Evolutionary conservation across 2,329 filamentous ascomycete species (phyloP), one percentile per base, ranked within the genome.

Genomic region (Hymenoscyphus albidus): DNA sequence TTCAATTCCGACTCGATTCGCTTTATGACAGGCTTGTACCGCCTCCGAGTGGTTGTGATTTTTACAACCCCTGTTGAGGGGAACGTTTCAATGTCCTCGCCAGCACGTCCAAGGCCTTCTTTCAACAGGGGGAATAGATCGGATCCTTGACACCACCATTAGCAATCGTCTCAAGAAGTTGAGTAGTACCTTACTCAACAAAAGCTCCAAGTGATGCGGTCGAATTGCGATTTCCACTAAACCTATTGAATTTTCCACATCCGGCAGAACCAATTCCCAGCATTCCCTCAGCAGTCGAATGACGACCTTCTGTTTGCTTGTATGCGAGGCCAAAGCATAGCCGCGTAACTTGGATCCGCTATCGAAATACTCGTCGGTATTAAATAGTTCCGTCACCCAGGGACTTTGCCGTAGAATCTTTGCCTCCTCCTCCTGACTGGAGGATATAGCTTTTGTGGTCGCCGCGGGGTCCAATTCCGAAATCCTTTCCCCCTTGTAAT

Each of bases 241-340:
- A 10, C 75, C 75, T 58, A 75, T 66, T 6, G 69, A 68, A 4
- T 73, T 67, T 9, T 62, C 62, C n/a, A 75, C 22, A 59, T 74
- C 73, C 58, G 69, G 69, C 14, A 75, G 61, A 40, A 72, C 69
- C 16, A 76, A 7, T 40, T 66, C 63, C 75, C 75, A 76, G 40
- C 73, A 76, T 27, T 73, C 66, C 16, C 73, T 66, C 13, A 76
- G 6, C 7, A 76, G 35, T 18, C 62, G 61, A 5, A 75, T 58
- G 13, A 66, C 69, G 12, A 73, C 13, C 12, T 65, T 64, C 59
- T 76, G 74, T 48, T 75, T 76, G 2, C 18, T 35, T 5, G 70
- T 75, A 61, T 74, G 70, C 14, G 73, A 73, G 22, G 68, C 59
- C 9, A 70, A 56, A 31, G 65, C 62, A 62, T 76, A 75, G 5